phyloP scores from a whole-genome alignment of 768 basidiomycete genomes.

The Kwoniella heveanensis region DNA sequence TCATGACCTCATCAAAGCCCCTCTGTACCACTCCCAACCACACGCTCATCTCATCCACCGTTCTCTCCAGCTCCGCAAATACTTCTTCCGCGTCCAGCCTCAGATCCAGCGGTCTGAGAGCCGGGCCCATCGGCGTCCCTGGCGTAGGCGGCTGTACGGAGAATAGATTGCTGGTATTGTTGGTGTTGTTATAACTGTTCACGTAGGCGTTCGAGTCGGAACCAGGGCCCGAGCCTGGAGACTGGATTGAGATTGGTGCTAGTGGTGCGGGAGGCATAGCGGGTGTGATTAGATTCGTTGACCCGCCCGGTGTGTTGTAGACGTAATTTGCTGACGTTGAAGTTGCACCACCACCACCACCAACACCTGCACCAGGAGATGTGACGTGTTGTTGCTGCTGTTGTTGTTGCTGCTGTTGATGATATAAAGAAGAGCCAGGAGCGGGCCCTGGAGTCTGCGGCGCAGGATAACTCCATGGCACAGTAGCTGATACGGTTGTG shows the following conservation, averaged over 20 bases:
- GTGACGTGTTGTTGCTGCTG: background rate
- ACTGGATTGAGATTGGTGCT: background rate
- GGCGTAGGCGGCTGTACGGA: conserved; percentile 4
- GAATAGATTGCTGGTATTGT: background rate
- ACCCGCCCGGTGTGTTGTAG: background rate
- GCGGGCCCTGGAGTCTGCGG: background rate
- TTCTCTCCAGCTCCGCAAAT: conserved; percentile 69
- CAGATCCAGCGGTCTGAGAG: conserved; percentile 72
- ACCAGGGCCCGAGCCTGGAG: background rate
- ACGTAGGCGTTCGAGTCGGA: background rate
- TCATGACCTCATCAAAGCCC: conserved; percentile 71
- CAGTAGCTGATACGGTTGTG: conserved; percentile 10
- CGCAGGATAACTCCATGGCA: background rate
- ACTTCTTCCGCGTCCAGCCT: conserved; percentile 65
- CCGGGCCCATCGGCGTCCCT: conserved; percentile 30
- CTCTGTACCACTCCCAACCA: conserved; percentile 76
- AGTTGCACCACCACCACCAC: background rate
- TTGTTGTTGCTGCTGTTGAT: too few species aligned
- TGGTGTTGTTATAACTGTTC: too few species aligned
- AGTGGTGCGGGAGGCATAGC: background rate
- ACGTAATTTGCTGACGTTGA: background rate
- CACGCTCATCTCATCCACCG: conserved; percentile 71
- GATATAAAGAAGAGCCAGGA: background rate
- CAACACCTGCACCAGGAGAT: background rate
- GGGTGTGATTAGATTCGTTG: too few species aligned